Conservation (phyloP, 2,329 filamentous ascomycete genomes). For the Ceratocystis cubensis region DNA sequence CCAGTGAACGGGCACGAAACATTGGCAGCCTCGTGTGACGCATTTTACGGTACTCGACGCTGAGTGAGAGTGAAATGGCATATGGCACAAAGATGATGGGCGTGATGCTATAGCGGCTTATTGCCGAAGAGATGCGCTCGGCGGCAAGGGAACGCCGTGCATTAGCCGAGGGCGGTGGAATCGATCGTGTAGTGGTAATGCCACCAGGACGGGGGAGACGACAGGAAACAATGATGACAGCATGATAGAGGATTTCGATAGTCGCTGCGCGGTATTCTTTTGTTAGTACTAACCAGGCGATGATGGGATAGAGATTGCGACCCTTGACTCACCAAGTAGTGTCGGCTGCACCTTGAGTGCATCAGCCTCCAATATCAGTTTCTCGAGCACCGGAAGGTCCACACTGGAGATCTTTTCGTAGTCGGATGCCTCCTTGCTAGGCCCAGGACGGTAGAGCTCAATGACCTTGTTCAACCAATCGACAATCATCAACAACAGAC, state of each 20-base stretch:
- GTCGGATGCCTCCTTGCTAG: conserved; percentile 31
- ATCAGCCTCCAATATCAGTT: conserved; percentile 43
- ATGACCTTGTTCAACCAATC: conserved; percentile 47
- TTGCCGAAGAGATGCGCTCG: conserved; percentile 44
- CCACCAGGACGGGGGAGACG: conserved; percentile 37
- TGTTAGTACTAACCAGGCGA: background rate
- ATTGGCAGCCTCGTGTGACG: conserved; percentile 46
- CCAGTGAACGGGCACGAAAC: conserved; percentile 44
- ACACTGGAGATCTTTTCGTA: conserved; percentile 36
- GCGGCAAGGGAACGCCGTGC: conserved; percentile 45
- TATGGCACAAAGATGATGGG: conserved; percentile 50
- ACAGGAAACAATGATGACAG: conserved; percentile 50
- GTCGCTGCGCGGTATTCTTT: conserved; percentile 35
- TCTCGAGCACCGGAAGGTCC: conserved; percentile 45
- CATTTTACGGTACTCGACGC: conserved; percentile 52
- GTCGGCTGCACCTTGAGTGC: conserved; percentile 38
- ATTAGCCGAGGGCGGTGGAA: conserved; percentile 39
- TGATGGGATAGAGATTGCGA: background rate
- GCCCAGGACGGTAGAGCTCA: conserved; percentile 45
- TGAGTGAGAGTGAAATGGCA: conserved; percentile 47
- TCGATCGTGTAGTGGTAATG: conserved; percentile 31
- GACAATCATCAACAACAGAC: conserved; percentile 43
- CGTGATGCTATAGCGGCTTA: conserved; percentile 39
- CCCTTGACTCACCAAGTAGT: conserved; percentile 34
- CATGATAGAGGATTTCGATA: conserved; percentile 51